Base-by-base conservation (phyloP, 2,329 filamentous ascomycete species). In the Stromatinia cepivora region DNA sequence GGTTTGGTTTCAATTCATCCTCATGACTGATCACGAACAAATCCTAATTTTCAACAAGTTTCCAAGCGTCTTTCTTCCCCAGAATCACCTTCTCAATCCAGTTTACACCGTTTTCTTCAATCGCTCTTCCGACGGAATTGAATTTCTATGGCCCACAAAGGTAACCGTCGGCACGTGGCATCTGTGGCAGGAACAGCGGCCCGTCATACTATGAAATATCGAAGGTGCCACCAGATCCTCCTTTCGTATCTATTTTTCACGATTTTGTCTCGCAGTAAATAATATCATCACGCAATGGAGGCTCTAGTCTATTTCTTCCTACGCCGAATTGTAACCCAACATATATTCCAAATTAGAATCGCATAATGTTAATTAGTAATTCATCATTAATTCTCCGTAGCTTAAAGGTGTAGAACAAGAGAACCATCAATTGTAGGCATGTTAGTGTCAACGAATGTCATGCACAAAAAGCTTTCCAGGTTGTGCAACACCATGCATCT, bases 311-410 rank as follows among this genome's bases (percentile, higher is more conserved):
- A 50, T 34, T 63, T 34, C 31, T 20, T 50, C 59, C 28, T 36
- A 36, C 6, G 8, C n/a, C 45, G 1, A 20, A 52, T 50, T 63
- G 34, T 63, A 9, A 36, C 34, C 34, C n/a, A 39, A 9, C 45
- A 58, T 25, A 31, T 10, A 20, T 63, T 50, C 31, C 34, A 58
- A 56, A 69, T 45, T 28, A 67, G 56, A 48, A 45, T 17, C 22
- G 13, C 46, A 52, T 13, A 63, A 36, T 52, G 46, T 63, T 52
- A 36, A 63, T 20, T 20, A 62, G n/a, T 13, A 28, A 61, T 42
- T 31, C 20, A 34, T 66, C 63, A 58, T 63, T 52, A 52, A 63
- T 63, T 52, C 45, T 52, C 59, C 45, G 45, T 39, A 61, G 54
- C 22, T 34, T 22, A 22, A n/a, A 48, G 61, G 50, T 61, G 54